These are phyloP conservation scores for Pestalotiopsis sp. DNA, from an alignment of 2,329 filamentous ascomycete genomes.

Conservation along the genomic window DNA sequence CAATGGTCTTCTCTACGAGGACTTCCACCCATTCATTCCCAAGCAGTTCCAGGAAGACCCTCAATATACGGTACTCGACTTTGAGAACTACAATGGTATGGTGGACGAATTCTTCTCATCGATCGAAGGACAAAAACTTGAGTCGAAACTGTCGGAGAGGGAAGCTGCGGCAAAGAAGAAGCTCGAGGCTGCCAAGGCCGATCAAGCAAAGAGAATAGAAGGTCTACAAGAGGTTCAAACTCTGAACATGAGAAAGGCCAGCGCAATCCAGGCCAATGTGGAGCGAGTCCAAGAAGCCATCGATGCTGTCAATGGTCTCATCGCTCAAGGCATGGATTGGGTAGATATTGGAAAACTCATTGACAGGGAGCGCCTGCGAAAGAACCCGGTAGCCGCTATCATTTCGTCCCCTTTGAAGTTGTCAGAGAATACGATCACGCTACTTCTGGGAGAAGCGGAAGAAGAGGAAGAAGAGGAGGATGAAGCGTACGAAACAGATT, in stretches of 20 bases:
- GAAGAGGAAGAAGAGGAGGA: constrained; percentile 62
- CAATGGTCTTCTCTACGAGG: constrained; percentile 75
- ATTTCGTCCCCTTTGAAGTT: constrained; percentile 89
- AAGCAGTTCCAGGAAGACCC: constrained; percentile 74
- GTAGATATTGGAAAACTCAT: constrained; percentile 86
- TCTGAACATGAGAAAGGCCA: constrained; percentile 84
- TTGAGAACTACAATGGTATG: constrained; percentile 86
- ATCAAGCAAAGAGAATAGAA: constrained; percentile 84
- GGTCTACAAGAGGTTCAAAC: constrained; percentile 81
- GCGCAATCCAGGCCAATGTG: constrained; percentile 86
- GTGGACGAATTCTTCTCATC: constrained; percentile 98
- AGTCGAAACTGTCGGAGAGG: constrained; percentile 79
- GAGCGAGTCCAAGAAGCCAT: constrained; percentile 92
- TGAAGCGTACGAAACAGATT: constrained; percentile 67
- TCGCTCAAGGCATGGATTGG: constrained; percentile 97
- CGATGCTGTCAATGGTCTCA: constrained; percentile 88
- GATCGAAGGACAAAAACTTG: constrained; percentile 88
- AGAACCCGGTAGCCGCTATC: constrained; percentile 83
- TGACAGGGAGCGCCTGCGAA: constrained; percentile 78
- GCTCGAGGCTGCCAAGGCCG: constrained; percentile 79
- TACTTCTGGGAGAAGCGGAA: constrained; percentile 74
- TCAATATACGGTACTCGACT: constrained; percentile 70
- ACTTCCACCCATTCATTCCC: constrained; percentile 92
- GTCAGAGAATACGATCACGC: constrained; percentile 83
- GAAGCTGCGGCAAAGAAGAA: constrained; percentile 83